Evolutionary conservation across 1,284 basidiomycete genomes (phyloP).

Genomic region (Trichosporon coremiiforme): DNA sequence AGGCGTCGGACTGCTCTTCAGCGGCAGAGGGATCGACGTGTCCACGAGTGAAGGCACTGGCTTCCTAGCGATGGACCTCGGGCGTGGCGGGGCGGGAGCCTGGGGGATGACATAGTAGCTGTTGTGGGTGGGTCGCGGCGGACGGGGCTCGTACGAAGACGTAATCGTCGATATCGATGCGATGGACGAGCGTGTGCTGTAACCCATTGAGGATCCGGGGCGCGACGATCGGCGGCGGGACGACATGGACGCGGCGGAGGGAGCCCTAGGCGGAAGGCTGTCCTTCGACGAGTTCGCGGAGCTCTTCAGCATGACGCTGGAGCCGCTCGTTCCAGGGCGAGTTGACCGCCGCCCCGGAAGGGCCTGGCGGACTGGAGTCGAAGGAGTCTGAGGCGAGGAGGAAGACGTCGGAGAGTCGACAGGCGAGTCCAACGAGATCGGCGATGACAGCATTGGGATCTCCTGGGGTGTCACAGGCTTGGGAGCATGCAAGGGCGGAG

Average conservation of each 20-base stretch:
- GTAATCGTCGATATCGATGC: slow-evolving; percentile 24
- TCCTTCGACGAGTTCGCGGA: not conserved
- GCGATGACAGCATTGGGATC: slow-evolving; percentile 4
- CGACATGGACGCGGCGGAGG: slow-evolving; percentile 7
- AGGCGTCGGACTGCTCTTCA: slow-evolving; percentile 32
- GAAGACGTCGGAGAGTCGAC: slow-evolving; percentile 6
- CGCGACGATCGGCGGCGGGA: slow-evolving; percentile 23
- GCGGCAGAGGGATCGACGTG: not conserved
- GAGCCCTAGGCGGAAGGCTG: slow-evolving; percentile 13
- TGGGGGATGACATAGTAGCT: slow-evolving; percentile 15
- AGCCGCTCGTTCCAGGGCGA: slow-evolving; percentile 19
- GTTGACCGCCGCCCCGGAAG: slow-evolving; percentile 5
- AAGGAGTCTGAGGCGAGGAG: not conserved
- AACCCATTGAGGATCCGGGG: slow-evolving; percentile 12
- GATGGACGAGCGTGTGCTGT: slow-evolving; percentile 25
- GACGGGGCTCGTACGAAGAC: slow-evolving; percentile 8
- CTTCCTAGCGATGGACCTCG: slow-evolving; percentile 6
- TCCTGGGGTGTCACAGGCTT: not conserved
- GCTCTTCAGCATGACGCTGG: slow-evolving; percentile 14
- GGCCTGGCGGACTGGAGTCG: slow-evolving; percentile 5
- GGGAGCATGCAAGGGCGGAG: slow-evolving; percentile 5
- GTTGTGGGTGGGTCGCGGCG: not conserved
- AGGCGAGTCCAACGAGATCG: not conserved
- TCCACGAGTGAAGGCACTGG: slow-evolving; percentile 18
- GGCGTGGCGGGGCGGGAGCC: slow-evolving; percentile 9